Percentiles rank a stretch among this genome's conserved stretches.
Evolutionary conservation across 306 rosid species (phyloP).

Genomic region (Fragaria iinumae): DNA sequence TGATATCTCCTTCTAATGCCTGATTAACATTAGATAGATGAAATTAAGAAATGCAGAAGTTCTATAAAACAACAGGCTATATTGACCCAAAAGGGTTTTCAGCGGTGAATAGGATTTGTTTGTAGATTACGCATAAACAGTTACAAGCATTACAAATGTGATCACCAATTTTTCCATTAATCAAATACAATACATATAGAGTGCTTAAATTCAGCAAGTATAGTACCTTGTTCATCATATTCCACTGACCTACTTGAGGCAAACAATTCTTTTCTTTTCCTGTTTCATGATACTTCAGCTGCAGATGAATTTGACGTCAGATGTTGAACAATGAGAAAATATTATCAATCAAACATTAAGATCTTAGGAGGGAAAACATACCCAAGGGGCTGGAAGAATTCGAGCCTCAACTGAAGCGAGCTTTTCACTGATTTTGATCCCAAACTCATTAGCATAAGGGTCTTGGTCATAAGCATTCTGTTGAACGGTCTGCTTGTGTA

Average conservation of each 20-base stretch:
- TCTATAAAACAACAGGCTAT: background rate
- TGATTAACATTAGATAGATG: background rate
- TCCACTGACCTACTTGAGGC: slow-evolving; percentile 99
- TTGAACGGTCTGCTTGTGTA: slow-evolving; percentile 62
- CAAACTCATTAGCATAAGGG: slow-evolving; percentile 96
- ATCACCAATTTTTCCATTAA: background rate
- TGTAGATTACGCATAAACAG: background rate
- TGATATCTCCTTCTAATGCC: background rate
- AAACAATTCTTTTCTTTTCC: slow-evolving; percentile 96
- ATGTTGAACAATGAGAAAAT: slow-evolving; percentile 7
- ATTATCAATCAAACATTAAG: slow-evolving; percentile 15
- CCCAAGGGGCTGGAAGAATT: slow-evolving; percentile 99
- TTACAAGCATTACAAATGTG: background rate
- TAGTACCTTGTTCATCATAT: slow-evolving; percentile 98
- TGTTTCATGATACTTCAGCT: slow-evolving; percentile 92
- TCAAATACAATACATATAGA: background rate
- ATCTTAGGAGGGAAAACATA: slow-evolving; percentile 33
- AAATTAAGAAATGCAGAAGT: background rate
- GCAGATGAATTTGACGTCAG: slow-evolving; percentile 28
- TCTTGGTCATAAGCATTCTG: slow-evolving; percentile 84
- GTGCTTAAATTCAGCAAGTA: background rate
- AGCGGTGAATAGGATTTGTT: background rate
- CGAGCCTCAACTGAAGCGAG: slow-evolving; percentile 92
- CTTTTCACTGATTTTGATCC: slow-evolving; percentile 83
- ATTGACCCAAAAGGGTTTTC: background rate